A percentile compares a stretch with the other conserved stretches of the same genome.
Conservation (phyloP, 2,329 filamentous ascomycete genomes). For the Botrytis paeoniae region DNA sequence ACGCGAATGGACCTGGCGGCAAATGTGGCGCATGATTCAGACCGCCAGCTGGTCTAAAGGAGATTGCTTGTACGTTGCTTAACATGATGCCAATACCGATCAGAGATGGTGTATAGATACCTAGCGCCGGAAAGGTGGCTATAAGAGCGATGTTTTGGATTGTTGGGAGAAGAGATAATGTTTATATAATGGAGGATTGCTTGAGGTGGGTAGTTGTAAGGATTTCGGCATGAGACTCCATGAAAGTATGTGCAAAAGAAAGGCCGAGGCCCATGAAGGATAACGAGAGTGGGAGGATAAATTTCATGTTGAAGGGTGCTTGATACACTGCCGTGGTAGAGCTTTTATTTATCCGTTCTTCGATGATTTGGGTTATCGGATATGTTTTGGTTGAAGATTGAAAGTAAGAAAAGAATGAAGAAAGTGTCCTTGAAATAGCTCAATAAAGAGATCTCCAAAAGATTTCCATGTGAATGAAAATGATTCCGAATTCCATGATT, state of each 20-base stretch:
- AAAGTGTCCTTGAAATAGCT: background rate
- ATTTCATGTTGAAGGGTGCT: background rate
- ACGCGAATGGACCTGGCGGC: background rate
- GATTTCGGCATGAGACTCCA: background rate
- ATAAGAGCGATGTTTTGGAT: background rate
- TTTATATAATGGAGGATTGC: background rate
- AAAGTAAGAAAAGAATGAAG: background rate
- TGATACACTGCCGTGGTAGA: background rate
- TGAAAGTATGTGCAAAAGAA: background rate
- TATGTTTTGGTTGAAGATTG: background rate
- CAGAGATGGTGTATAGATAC: background rate
- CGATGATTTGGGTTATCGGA: background rate
- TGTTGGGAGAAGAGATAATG: background rate
- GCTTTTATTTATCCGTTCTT: background rate
- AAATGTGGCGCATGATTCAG: background rate
- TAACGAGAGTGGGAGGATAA: background rate
- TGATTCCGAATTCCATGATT: background rate
- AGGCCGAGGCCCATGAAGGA: background rate
- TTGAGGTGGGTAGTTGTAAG: background rate
- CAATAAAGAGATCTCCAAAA: background rate
- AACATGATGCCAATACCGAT: constrained; percentile 9
- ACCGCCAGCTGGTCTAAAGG: background rate
- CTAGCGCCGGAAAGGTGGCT: background rate
- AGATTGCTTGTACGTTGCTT: background rate
- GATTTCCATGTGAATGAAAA: background rate